Evolutionary conservation across 2,329 filamentous ascomycete species (phyloP), one percentile per base, ranked within the genome.

Genomic region (Fusarium protoensiforme): DNA sequence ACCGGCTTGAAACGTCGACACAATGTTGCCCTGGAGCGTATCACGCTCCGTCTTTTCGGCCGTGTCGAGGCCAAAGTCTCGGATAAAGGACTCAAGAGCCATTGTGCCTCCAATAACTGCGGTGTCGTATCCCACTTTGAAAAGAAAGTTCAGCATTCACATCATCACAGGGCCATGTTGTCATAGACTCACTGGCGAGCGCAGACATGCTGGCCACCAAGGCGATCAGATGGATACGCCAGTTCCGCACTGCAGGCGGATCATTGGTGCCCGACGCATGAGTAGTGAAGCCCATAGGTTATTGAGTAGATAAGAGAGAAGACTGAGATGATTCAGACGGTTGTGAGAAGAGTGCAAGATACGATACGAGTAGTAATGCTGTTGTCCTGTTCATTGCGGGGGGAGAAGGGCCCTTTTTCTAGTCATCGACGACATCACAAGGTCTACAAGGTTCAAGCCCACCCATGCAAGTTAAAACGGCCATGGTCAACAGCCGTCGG

Each of bases 91-190:
- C 63, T 82, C 80, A 24, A 83, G 67, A 18, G 81, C 81, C 80
- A 83, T 83, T 1, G 81, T 83, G 46, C 82, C 82, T 46, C 83
- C 82, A 27, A 84, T 84, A 56, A 84, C 81, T 22, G 81, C 78
- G 20, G 81, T 81, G 16, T 83, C 81, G 60, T 83, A 83, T 65
- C 80, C 81, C 78, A 83, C 80, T 80, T 35, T 2, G 1, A 10
- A 41, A 10, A 24, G 5, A 16, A 41, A 2, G 2, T 18, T 46
- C 13, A 65, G 31, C n/a, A 41, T 18, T 11, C 5, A 6, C 9
- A 18, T 20, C n/a, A 31, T n/a, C 35, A n/a, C 14, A n/a, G 3
- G 14, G 20, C 22, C 9, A n/a, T 9, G 11, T 7, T 22, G 9
- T 51, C 46, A 51, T 14, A 18, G 10, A 77, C 79, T 61, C 68